Base-by-base conservation (phyloP, 257 asterid genomes). In the Solanum boliviense region DNA sequence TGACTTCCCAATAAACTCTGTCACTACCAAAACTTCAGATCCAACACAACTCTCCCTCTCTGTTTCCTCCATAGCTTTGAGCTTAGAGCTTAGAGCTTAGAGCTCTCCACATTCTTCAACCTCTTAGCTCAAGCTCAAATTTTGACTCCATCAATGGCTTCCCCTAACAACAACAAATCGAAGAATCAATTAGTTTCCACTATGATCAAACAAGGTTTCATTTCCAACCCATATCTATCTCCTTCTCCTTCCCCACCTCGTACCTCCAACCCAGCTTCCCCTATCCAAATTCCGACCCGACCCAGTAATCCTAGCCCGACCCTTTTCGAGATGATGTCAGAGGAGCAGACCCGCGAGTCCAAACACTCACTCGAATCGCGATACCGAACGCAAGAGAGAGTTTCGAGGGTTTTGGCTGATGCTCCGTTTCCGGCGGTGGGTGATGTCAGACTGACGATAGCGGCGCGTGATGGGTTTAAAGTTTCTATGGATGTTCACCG, bases 131-230 rank as follows among this genome's bases (percentile, higher is more conserved):
- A 79, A 46, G 81, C 91, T 67, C 88, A 87, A 65, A n/a, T 1
- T 84, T 52, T 87, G 74, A 25, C 68, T 36, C 83, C 91, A 88
- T 89, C 88, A 89, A 94, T 94, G 96, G 94, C 95, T 11, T 79
- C 84, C 38, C 84, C 67, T 44, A 79, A 38, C 56, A 78, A n/a
- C 5, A 41, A 48, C 27, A 25, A 90, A 79, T 79, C 90, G 92
- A 90, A 86, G 90, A 92, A 65, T 35, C 94, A 91, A 44, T 58
- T 90, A 48, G 98, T 97, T 10, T 95, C 99, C 86, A 83, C 97
- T 3, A 97, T 97, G 98, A 95, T 95, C 58, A 97, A 93, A 89
- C 98, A 95, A 87, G 98, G 98, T 67, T 94, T 94, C 94, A 92
- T 94, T 31, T 92, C 98, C 75, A 95, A 94, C 89, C 94, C 98